Evolutionary conservation across 1,284 basidiomycete genomes (phyloP), one percentile per base, ranked within the genome.

Genomic region (Psilocybe mexicana): DNA sequence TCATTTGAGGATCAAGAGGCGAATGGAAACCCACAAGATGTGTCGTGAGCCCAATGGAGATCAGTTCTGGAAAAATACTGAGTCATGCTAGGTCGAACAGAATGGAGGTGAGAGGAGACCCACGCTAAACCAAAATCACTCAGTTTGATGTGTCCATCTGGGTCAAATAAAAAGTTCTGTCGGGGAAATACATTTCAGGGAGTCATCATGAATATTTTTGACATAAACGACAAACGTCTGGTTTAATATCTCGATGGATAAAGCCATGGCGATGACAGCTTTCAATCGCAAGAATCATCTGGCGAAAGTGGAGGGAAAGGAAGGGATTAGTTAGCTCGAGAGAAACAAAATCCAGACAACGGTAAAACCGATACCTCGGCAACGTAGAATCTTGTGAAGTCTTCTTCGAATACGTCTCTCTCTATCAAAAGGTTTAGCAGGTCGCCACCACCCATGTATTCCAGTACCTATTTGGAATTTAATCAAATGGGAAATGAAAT

Each of bases 221-320:
- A 33, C 30, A 43, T 59, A 57, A 65, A 65, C 57, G 61, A 76
- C 87, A 72, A 72, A 92, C 88, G 75, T 94, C 92, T 62, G 94
- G 94, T 76, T 96, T 96, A 76, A 98, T 96, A 77, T 98, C 96
- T 55, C 96, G 87, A 77, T 98, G 96, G 67, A 98, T 97, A 77
- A 96, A 98, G 2, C 96, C 96, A 65, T 94, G 87, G 69, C 87
- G 88, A 76, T 98, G 96, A 69, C 94, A 96, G 64, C 92, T 90
- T 72, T 96, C 91, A 62, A 98, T 90, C 12, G 94, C 93, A n/a
- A 98, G 84, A 58, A 98, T 82, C 96, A 98, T 98, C 89, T 93
- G 67, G 44, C n/a, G 55, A 18, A 18, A 48, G 36, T 48, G 30
- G 60, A 59, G 38, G 38, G 10, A 12, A 67, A 30, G 44, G 30